A percentile compares a stretch with the other conserved stretches of the same genome.
These are phyloP conservation scores for Vitis riparia DNA, from an alignment of 164 flowering plant genomes.

Conservation along the genomic window DNA sequence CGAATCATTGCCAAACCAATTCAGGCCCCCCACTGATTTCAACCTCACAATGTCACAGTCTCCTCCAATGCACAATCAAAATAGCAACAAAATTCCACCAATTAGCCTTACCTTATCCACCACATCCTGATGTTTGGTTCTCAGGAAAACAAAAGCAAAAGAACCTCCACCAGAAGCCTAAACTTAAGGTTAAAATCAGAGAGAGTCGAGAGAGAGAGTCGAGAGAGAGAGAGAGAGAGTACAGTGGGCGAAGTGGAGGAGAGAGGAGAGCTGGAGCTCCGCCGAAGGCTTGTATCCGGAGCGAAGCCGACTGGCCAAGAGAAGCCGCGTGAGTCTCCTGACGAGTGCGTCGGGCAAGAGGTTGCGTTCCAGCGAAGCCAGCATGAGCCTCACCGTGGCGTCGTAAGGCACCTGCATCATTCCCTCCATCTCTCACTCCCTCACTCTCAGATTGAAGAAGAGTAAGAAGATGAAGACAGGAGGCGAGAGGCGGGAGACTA, in stretches of 20 bases:
- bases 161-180: background rate
- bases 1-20: no score
- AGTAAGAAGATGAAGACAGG: background rate
- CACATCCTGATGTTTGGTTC: no score
- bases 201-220: background rate
- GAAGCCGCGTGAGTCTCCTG: slow-evolving; percentile 69
- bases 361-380: slow-evolving; percentile 67
- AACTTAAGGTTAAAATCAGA: background rate
- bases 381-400: slow-evolving; percentile 53
- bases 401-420: slow-evolving; percentile 60
- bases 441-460: background rate
- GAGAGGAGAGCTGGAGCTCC: slow-evolving; percentile 63
- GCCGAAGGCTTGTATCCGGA: slow-evolving; percentile 63
- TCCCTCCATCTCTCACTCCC: slow-evolving; percentile 36
- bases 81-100: no score
- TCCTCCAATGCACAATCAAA: no score
- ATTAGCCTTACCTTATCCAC: no score
- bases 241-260: slow-evolving; percentile 71
- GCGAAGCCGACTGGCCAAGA: slow-evolving; percentile 74
- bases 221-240: slow-evolving; percentile 3
- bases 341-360: slow-evolving; percentile 74
- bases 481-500: no score
- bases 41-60: no score
- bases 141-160: background rate
- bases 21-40: no score